Evolutionary conservation across 495 filamentous ascomycete species (phyloP).

Genomic region (Schizothecium vesticola): DNA sequence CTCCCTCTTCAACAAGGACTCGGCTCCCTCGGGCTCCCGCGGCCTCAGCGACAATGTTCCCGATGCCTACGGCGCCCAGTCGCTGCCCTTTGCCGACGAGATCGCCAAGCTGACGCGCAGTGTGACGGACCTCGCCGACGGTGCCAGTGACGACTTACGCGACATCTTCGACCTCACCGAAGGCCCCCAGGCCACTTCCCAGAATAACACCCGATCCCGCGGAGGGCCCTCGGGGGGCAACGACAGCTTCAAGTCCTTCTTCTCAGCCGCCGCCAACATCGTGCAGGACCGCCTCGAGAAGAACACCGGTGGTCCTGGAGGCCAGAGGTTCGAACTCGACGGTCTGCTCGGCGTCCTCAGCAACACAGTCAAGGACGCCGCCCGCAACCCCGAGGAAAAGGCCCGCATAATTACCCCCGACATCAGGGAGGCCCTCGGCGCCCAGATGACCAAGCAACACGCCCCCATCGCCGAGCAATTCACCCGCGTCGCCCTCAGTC

Average conservation of each 20-base stretch:
- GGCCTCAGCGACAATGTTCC: constrained; percentile 21
- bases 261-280: constrained; percentile 28
- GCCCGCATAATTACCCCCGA: constrained; percentile 32
- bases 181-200: background rate
- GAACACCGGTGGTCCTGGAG: constrained; percentile 11
- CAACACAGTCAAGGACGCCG: constrained; percentile 29
- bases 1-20: constrained; percentile 27
- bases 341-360: constrained; percentile 30
- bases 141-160: constrained; percentile 27
- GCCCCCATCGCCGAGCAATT: constrained; percentile 32
- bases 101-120: constrained; percentile 28
- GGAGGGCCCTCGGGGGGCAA: constrained; percentile 1
- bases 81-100: constrained; percentile 33
- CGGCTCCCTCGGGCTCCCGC: background rate
- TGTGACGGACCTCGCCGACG: constrained; percentile 23
- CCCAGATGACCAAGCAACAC: constrained; percentile 27
- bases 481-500: constrained; percentile 30
- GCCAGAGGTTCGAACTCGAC: constrained; percentile 26
- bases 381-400: constrained; percentile 31
- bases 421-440: constrained; percentile 30
- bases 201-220: constrained; percentile 7
- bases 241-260: constrained; percentile 19
- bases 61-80: constrained; percentile 27
- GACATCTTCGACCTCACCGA: constrained; percentile 33
- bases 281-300: constrained; percentile 28